These are phyloP conservation scores for Neofusicoccum kwambonambiense DNA, from an alignment of 2,329 filamentous ascomycete genomes.

Conservation along the genomic window DNA sequence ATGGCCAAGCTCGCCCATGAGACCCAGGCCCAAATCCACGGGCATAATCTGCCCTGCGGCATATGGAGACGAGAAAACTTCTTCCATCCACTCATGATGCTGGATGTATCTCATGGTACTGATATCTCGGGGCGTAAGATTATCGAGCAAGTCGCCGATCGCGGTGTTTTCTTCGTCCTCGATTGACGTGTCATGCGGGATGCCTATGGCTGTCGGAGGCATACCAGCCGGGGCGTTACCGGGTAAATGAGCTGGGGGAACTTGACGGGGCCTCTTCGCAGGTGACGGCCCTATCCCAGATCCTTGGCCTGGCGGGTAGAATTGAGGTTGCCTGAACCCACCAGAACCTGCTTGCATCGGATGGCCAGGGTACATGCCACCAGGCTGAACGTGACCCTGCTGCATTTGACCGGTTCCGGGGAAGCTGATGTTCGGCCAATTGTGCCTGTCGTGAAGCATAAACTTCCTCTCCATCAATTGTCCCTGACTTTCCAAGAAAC, in stretches of 20 bases:
- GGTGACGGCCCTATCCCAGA: conserved; percentile 41
- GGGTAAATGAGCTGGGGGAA: conserved; percentile 41
- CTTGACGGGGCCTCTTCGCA: conserved; percentile 45
- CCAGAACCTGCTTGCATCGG: conserved; percentile 32
- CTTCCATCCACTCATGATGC: conserved; percentile 99
- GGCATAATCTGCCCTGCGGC: conserved; percentile 80
- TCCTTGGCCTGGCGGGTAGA: conserved; percentile 28
- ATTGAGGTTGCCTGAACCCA: conserved; percentile 28
- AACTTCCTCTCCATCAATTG: conserved; percentile 86
- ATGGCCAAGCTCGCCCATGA: conserved; percentile 71
- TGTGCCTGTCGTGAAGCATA: conserved; percentile 83
- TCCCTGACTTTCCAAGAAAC: conserved; percentile 66
- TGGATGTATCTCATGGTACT: conserved; percentile 84
- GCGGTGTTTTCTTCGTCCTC: conserved; percentile 91
- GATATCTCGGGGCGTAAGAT: conserved; percentile 84
- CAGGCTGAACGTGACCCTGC: conserved; percentile 10
- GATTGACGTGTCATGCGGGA: conserved; percentile 49
- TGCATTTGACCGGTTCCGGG: conserved; percentile 7
- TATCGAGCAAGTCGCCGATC: conserved; percentile 84
- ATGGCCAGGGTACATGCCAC: conserved; percentile 24
- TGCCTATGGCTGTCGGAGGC: conserved; percentile 25
- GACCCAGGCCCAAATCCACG: conserved; percentile 80
- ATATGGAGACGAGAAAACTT: conserved; percentile 89
- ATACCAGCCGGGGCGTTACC: conserved; percentile 42
- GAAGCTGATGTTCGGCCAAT: conserved; percentile 69